These are phyloP conservation scores for Lactifluus subvellereus DNA, from an alignment of 768 basidiomycete species.

Conservation along the genomic window DNA sequence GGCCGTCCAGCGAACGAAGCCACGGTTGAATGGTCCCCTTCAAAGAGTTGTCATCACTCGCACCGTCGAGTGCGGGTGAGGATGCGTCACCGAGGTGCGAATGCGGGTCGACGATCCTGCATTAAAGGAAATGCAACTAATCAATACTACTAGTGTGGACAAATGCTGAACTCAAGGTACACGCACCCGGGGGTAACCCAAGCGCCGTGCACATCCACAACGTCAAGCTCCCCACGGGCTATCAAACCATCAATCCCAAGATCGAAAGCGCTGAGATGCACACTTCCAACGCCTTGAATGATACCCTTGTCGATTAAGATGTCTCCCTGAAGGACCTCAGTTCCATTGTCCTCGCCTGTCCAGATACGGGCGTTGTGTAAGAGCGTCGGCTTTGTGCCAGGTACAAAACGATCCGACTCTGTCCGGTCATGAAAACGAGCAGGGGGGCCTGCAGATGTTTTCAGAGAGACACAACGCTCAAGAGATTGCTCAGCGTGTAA, in stretches of 20 bases:
- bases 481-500: constrained; percentile 14
- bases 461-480: constrained; percentile 38
- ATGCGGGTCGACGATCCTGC: constrained; percentile 42
- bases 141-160: background rate
- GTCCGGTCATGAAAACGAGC: constrained; percentile 43
- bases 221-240: constrained; percentile 30
- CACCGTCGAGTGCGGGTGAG: constrained; percentile 29
- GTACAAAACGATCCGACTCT: constrained; percentile 59
- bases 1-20: constrained; percentile 69
- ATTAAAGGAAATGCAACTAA: background rate
- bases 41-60: constrained; percentile 40
- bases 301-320: constrained; percentile 66
- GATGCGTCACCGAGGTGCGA: constrained; percentile 41
- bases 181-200: constrained; percentile 75
- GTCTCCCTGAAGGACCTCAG: constrained; percentile 57
- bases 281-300: constrained; percentile 50
- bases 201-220: constrained; percentile 57
- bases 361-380: constrained; percentile 77
- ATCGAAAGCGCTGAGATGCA: constrained; percentile 30
- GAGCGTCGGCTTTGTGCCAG: constrained; percentile 56
- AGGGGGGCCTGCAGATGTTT: constrained; percentile 39
- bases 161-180: background rate
- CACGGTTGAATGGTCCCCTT: constrained; percentile 51
- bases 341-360: constrained; percentile 71
- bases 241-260: constrained; percentile 22